These are phyloP conservation scores for Capsicum pubescens DNA, from an alignment of 257 asterid genomes.

Conservation along the genomic window DNA sequence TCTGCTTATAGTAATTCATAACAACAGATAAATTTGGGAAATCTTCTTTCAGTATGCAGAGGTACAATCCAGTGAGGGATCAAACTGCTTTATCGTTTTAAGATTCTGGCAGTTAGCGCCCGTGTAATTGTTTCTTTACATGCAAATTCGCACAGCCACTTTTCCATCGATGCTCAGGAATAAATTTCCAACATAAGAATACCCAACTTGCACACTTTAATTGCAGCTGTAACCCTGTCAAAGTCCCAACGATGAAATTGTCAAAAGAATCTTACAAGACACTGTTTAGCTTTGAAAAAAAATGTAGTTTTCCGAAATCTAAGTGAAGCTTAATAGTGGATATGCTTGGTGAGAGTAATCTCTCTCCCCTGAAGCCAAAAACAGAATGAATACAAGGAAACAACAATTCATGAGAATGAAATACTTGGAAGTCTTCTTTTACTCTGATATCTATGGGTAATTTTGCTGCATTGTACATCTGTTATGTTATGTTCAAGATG, in stretches of 20 bases:
- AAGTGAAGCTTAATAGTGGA: conserved; percentile 14
- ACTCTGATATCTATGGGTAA: background rate
- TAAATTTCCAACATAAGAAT: conserved; percentile 5
- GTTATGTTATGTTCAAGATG: background rate
- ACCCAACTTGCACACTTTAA: background rate
- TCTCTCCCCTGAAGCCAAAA: background rate
- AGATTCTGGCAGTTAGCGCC: background rate
- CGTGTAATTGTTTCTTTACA: background rate
- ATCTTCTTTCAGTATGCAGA: background rate
- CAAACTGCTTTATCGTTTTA: background rate
- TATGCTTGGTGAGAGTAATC: background rate
- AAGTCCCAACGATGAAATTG: background rate
- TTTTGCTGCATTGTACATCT: conserved; percentile 5
- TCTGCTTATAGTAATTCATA: background rate
- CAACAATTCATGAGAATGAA: background rate
- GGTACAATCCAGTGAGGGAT: background rate
- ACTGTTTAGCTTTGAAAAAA: background rate
- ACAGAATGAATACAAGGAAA: background rate
- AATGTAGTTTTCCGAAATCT: background rate
- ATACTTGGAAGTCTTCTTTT: background rate
- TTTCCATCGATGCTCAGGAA: background rate
- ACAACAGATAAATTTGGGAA: background rate
- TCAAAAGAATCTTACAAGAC: conserved; percentile 8
- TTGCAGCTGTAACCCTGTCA: conserved; percentile 11
- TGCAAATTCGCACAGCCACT: background rate